Conservation (phyloP, 2,329 filamentous ascomycete species). For the Xylaria sp. region DNA sequence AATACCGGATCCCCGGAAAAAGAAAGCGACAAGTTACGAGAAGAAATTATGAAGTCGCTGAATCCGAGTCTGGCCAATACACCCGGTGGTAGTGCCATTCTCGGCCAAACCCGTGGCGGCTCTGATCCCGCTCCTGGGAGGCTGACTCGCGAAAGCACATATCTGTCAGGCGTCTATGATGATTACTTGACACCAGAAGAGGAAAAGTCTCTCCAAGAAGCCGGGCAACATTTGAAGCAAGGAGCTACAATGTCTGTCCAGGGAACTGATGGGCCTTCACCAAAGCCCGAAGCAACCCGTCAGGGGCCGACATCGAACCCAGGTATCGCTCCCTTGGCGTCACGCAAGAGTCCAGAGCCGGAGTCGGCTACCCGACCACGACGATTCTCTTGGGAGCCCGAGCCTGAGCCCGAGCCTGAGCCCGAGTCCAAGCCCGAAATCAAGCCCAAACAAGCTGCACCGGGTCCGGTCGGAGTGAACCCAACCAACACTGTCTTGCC, state of each 20-base stretch:
- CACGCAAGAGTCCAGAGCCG: conserved; percentile 18
- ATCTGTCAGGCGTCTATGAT: conserved; percentile 68
- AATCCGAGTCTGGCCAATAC: conserved; percentile 48
- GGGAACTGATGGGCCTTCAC: conserved; percentile 1
- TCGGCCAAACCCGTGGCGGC: conserved; percentile 10
- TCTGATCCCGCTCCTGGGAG: conserved; percentile 20
- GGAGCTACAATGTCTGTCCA: conserved; percentile 10
- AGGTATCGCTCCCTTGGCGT: conserved; percentile 27
- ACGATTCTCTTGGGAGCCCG: conserved; percentile 50
- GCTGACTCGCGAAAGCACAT: conserved; percentile 58
- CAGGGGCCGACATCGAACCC: conserved; percentile 13
- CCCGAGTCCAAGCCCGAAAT: too few species aligned
- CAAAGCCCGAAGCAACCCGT: background rate
- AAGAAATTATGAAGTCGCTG: conserved; percentile 75
- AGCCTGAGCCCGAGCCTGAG: too few species aligned
- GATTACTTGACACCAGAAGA: conserved; percentile 63
- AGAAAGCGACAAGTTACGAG: conserved; percentile 71
- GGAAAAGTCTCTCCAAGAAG: conserved; percentile 41
- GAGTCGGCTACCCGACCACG: conserved; percentile 14
- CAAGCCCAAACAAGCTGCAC: conserved; percentile 18
- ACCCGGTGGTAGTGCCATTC: conserved; percentile 18
- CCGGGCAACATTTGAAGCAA: conserved; percentile 33
- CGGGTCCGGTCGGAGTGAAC: conserved; percentile 17
- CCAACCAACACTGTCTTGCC: conserved; percentile 7
- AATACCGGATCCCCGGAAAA: conserved; percentile 59